Percentiles rank a stretch among this genome's conserved stretches.
Evolutionary conservation across 352 stramenopile genomes (phyloP).

Genomic region (Pythium periplocum): DNA sequence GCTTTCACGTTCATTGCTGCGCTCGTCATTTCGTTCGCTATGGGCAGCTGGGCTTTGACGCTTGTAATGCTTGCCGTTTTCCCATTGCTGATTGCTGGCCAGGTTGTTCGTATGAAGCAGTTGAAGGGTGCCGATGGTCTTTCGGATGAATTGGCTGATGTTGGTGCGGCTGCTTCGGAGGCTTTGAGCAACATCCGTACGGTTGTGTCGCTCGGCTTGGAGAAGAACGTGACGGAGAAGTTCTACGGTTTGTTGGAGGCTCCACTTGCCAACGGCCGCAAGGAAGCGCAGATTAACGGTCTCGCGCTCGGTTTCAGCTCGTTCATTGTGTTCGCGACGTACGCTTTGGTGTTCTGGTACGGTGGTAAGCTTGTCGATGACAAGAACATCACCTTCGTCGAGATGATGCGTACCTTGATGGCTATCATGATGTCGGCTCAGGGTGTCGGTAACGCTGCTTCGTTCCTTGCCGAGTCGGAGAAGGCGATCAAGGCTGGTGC

Average conservation of each 20-base stretch:
- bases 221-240: slow-evolving; percentile 13
- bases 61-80: slow-evolving; percentile 40
- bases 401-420: slow-evolving; percentile 32
- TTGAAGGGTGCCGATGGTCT: slow-evolving; percentile 8
- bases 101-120: slow-evolving; percentile 10
- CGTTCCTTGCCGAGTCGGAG: slow-evolving; percentile 5
- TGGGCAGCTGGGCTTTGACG: slow-evolving; percentile 35
- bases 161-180: slow-evolving; percentile 25
- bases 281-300: slow-evolving; percentile 22
- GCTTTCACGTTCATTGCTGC: slow-evolving; percentile 24
- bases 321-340: slow-evolving; percentile 20
- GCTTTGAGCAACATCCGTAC: slow-evolving; percentile 27
- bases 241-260: slow-evolving; percentile 13
- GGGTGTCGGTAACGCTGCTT: slow-evolving; percentile 14
- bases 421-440: slow-evolving; percentile 31
- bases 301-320: slow-evolving; percentile 58
- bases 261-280: slow-evolving; percentile 12
- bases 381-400: slow-evolving; percentile 22
- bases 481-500: slow-evolving; percentile 7
- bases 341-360: slow-evolving; percentile 45
- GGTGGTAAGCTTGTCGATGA: slow-evolving; percentile 27
- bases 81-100: slow-evolving; percentile 29
- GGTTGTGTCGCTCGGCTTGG: slow-evolving; percentile 21
- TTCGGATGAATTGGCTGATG: slow-evolving; percentile 14
- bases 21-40: slow-evolving; percentile 31